Conservation (phyloP, 495 filamentous ascomycete genomes). For the Penicillium simplicissimum region DNA sequence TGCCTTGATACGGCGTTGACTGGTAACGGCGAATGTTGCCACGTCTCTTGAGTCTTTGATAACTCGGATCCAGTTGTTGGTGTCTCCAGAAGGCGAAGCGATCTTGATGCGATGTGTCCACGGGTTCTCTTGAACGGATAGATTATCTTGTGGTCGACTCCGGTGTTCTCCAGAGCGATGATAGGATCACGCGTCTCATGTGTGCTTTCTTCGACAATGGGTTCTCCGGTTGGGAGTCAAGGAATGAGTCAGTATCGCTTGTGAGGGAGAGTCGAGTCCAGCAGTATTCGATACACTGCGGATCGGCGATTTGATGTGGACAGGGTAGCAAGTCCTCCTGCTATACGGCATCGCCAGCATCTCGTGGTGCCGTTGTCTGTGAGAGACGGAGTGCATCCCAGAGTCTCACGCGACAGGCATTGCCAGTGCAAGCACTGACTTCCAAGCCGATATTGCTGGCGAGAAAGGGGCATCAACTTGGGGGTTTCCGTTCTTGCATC, state of each 20-base stretch:
- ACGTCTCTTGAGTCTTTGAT: background rate
- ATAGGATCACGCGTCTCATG: slow-evolving; percentile 9
- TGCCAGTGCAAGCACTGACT: slow-evolving; percentile 17
- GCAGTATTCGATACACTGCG: slow-evolving; percentile 8
- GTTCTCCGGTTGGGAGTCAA: background rate
- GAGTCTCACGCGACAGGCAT: slow-evolving; percentile 14
- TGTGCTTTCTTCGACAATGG: background rate
- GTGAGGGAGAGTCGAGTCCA: slow-evolving; percentile 7
- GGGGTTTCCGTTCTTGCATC: background rate
- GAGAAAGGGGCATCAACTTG: slow-evolving; percentile 1
- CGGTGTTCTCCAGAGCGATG: slow-evolving; percentile 6
- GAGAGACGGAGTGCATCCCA: slow-evolving; percentile 17
- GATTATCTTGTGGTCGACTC: slow-evolving; percentile 8
- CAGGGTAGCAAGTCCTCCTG: background rate
- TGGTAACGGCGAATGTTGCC: slow-evolving; percentile 8
- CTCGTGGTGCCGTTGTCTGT: background rate
- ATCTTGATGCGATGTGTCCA: background rate
- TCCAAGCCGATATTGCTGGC: slow-evolving; percentile 12
- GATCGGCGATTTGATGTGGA: slow-evolving; percentile 5
- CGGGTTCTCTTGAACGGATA: slow-evolving; percentile 6
- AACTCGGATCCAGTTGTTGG: slow-evolving; percentile 11
- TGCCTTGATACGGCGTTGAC: slow-evolving; percentile 3
- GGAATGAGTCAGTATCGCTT: background rate
- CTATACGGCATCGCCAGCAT: no score
- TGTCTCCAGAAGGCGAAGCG: background rate